Conservation (phyloP, 805 yeast genomes). For the Priceomyces haplophilus region DNA sequence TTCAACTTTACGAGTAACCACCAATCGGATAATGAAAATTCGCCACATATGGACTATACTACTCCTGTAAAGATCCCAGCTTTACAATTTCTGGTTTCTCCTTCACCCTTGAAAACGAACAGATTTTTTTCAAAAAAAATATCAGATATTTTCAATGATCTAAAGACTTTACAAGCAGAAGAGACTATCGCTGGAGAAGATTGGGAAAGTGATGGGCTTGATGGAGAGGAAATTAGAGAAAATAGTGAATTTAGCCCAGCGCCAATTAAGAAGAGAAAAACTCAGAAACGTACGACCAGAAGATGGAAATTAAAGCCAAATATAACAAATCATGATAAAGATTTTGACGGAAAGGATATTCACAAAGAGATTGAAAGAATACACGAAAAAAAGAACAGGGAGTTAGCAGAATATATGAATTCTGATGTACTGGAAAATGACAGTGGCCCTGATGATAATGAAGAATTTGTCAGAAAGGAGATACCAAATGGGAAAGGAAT, state of each 20-base stretch:
- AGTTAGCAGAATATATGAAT: slow-evolving; percentile 20
- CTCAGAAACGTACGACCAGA: slow-evolving; percentile 53
- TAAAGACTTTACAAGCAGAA: slow-evolving; percentile 28
- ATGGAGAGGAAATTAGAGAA: slow-evolving; percentile 7
- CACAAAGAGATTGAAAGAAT: slow-evolving; percentile 39
- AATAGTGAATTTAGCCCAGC: slow-evolving; percentile 6
- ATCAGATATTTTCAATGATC: slow-evolving; percentile 48
- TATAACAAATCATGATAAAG: slow-evolving; percentile 15
- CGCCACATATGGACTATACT: neutral
- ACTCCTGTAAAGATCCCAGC: slow-evolving; percentile 16
- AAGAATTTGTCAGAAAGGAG: slow-evolving; percentile 6
- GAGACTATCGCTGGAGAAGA: slow-evolving; percentile 15
- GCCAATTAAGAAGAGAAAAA: slow-evolving; percentile 30
- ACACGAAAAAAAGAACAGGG: slow-evolving; percentile 24
- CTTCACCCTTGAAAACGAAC: slow-evolving; percentile 43
- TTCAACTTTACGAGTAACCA: slow-evolving; percentile 8
- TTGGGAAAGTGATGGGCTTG: slow-evolving; percentile 8
- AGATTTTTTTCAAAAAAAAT: slow-evolving; percentile 30
- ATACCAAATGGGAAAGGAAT: slow-evolving; percentile 10
- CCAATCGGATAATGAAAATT: neutral
- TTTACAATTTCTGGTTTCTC: slow-evolving; percentile 38
- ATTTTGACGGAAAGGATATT: slow-evolving; percentile 36
- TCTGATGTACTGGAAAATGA: slow-evolving; percentile 13
- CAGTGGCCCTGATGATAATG: slow-evolving; percentile 13
- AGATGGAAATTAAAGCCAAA: slow-evolving; percentile 48